Evolutionary conservation across 2,329 filamentous ascomycete species (phyloP).

Genomic region (Alternaria arborescens): DNA sequence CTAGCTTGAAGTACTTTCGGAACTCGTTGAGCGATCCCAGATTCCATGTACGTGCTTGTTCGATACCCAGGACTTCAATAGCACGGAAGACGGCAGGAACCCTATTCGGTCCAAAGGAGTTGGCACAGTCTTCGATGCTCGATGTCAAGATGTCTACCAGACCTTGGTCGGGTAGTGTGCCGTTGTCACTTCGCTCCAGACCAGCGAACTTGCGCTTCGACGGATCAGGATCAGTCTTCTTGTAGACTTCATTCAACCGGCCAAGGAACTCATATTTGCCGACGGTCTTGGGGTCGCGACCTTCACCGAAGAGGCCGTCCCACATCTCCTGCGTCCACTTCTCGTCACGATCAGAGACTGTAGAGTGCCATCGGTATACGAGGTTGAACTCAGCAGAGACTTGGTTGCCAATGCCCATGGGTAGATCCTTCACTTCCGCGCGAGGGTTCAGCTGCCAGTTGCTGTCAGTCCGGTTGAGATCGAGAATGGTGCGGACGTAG

Average conservation of each 20-base stretch:
- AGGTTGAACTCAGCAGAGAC: slow-evolving; percentile 91
- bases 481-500: slow-evolving; percentile 63
- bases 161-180: slow-evolving; percentile 77
- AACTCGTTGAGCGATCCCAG: slow-evolving; percentile 84
- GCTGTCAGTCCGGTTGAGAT: slow-evolving; percentile 73
- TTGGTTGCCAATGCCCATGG: slow-evolving; percentile 79
- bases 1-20: slow-evolving; percentile 80
- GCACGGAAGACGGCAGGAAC: slow-evolving; percentile 77
- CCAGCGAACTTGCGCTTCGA: slow-evolving; percentile 72
- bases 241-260: slow-evolving; percentile 70
- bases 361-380: slow-evolving; percentile 87
- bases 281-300: slow-evolving; percentile 63
- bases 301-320: slow-evolving; percentile 53
- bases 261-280: slow-evolving; percentile 67
- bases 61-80: slow-evolving; percentile 81
- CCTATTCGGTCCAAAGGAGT: slow-evolving; percentile 68
- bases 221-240: slow-evolving; percentile 70
- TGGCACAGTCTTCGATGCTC: slow-evolving; percentile 78
- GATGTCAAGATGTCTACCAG: slow-evolving; percentile 74
- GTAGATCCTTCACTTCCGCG: slow-evolving; percentile 69
- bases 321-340: slow-evolving; percentile 74
- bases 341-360: slow-evolving; percentile 78
- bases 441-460: slow-evolving; percentile 85
- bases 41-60: slow-evolving; percentile 80
- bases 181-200: slow-evolving; percentile 70